Evolutionary conservation across 306 rosid species (phyloP), one percentile per base, ranked within the genome.

Genomic region (Castanea crenata): DNA sequence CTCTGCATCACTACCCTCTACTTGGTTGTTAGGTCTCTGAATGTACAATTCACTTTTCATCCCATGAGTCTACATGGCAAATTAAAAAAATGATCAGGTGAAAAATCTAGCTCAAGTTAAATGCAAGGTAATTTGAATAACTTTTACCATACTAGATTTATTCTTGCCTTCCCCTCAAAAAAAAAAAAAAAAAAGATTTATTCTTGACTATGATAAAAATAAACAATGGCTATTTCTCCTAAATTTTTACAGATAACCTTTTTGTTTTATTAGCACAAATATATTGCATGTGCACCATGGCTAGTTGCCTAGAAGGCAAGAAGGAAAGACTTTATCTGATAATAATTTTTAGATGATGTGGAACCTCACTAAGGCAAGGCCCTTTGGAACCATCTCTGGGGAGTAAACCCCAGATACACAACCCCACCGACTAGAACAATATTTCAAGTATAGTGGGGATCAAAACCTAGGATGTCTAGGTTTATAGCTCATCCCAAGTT

Each of bases 301-400:
- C 65, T 21, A 58, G 15, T 11, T 38, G 44, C 44, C 52, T 46
- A 46, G 52, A 9, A 25, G 4, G 29, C 31, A n/a, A 58, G 65
- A 58, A 21, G 65, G 6, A 12, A n/a, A n/a, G 31, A 58, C 65
- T 21, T 25, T 58, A 93, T 97, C 97, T 91, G 96, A 74, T 88
- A 88, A 85, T 88, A 75, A 71, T 84, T 80, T 69, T 38, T 38
- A 38, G 44, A 38, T 38, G 44, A 38, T 38, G 44, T 38, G 10
- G 11, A 38, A 38, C 2, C 44, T 38, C 44, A 38, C 44, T 7
- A 38, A 6, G 44, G 44, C 0, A 38, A 7, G 44, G 44, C 11
- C 44, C 11, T 38, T 38, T 38, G 44, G 44, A 7, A 10, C 44
- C 10, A 38, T 38, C 0, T 10, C 44, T 38, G 2, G 44, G 10